A percentile compares a stretch with the other conserved stretches of the same genome.
phyloP scores from a whole-genome alignment of 495 filamentous ascomycete genomes.

The Bacidia rubella region DNA sequence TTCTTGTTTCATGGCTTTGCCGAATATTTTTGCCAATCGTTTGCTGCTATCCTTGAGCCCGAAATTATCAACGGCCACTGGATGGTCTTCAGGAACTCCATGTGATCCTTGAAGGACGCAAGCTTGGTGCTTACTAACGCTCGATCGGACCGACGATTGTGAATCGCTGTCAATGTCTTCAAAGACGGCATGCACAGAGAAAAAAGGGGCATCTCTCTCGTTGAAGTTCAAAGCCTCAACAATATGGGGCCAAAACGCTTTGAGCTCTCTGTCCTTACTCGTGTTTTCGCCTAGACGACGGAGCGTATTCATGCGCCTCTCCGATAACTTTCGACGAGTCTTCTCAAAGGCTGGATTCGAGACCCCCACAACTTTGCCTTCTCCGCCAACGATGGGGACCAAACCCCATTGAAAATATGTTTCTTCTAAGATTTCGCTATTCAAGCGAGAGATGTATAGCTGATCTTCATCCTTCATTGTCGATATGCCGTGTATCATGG shows the following conservation, averaged over 20 bases:
- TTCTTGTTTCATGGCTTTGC: conserved; percentile 47
- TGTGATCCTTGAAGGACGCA: conserved; percentile 47
- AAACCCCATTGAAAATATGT: conserved; percentile 58
- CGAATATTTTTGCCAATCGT: conserved; percentile 51
- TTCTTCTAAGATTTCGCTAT: conserved; percentile 45
- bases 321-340: conserved; percentile 48
- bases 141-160: conserved; percentile 48
- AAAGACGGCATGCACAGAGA: conserved; percentile 46
- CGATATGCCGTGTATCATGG: conserved; percentile 45
- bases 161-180: conserved; percentile 47
- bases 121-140: conserved; percentile 36
- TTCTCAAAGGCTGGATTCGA: conserved; percentile 61
- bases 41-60: conserved; percentile 47
- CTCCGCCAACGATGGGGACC: conserved; percentile 48
- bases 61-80: conserved; percentile 35
- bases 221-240: conserved; percentile 45
- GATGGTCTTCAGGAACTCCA: conserved; percentile 48
- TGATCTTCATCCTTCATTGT: conserved; percentile 66
- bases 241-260: conserved; percentile 46
- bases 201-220: conserved; percentile 49
- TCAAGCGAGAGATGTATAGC: conserved; percentile 41
- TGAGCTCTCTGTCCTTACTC: conserved; percentile 50
- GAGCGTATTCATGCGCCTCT: conserved; percentile 52
- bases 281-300: conserved; percentile 58
- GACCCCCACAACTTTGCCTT: conserved; percentile 48